These are phyloP conservation scores for Thermothelomyces thermophilus DNA, from an alignment of 2,329 filamentous ascomycete species.

Conservation along the genomic window DNA sequence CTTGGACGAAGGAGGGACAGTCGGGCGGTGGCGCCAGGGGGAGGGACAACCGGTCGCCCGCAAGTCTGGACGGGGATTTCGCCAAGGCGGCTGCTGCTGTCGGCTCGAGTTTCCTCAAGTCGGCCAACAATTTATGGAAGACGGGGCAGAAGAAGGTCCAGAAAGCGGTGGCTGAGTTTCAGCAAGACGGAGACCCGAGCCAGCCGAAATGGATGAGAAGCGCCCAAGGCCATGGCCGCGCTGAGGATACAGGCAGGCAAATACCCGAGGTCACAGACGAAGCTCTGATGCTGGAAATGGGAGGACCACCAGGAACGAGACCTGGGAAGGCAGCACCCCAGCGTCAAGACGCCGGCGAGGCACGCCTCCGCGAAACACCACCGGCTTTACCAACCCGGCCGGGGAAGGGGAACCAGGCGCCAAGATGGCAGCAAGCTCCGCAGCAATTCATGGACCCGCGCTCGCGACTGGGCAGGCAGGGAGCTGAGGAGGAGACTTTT, in stretches of 20 bases:
- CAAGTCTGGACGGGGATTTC: slow-evolving; percentile 52
- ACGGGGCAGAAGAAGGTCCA: slow-evolving; percentile 87
- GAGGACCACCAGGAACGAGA: slow-evolving; percentile 45
- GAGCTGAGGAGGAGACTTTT: slow-evolving; percentile 70
- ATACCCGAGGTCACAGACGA: slow-evolving; percentile 54
- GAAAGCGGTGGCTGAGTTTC: slow-evolving; percentile 83
- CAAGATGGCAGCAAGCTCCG: slow-evolving; percentile 53
- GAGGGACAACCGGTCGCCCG: slow-evolving; percentile 50
- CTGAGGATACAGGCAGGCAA: slow-evolving; percentile 30
- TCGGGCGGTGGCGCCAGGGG: slow-evolving; percentile 36
- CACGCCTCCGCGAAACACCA: slow-evolving; percentile 41
- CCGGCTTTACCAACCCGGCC: slow-evolving; percentile 41
- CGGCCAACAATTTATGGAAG: slow-evolving; percentile 93
- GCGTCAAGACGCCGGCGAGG: slow-evolving; percentile 28
- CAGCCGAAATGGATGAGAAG: slow-evolving; percentile 96
- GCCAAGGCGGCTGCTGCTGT: slow-evolving; percentile 75
- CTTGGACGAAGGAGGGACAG: slow-evolving; percentile 56
- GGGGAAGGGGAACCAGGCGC: slow-evolving; percentile 40
- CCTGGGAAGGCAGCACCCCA: slow-evolving; percentile 27
- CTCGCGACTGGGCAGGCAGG: slow-evolving; percentile 62
- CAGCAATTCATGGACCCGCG: slow-evolving; percentile 44
- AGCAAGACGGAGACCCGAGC: slow-evolving; percentile 63
- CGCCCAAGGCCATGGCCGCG: slow-evolving; percentile 37
- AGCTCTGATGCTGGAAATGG: slow-evolving; percentile 71
- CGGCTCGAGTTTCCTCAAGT: slow-evolving; percentile 81